Evolutionary conservation across 257 asterid genomes (phyloP).

Genomic region (Ligustrum vulgare): DNA sequence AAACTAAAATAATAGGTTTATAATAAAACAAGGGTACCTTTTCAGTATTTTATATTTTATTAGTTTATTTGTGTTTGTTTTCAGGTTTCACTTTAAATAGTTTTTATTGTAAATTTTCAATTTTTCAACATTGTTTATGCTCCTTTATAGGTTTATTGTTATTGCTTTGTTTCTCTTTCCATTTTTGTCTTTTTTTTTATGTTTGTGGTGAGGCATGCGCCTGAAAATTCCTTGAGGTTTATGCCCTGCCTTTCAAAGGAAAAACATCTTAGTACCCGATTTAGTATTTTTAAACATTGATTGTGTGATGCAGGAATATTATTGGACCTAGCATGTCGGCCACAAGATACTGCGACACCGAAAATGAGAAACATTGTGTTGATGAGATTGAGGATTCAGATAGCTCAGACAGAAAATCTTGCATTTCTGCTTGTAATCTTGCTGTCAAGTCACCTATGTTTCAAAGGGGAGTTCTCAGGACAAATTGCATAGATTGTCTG

Average conservation of each 20-base stretch:
- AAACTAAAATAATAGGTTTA: not conserved
- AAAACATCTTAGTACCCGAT: not conserved
- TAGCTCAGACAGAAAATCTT: constrained; percentile 33
- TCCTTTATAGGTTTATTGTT: not conserved
- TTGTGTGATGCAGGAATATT: constrained; percentile 45
- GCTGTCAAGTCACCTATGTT: constrained; percentile 40
- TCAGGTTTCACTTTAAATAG: not conserved
- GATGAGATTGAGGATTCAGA: constrained; percentile 43
- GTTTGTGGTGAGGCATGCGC: not conserved
- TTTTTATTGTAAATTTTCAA: not conserved
- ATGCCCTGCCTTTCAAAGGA: not conserved
- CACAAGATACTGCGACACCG: constrained; percentile 26
- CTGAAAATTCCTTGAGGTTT: not conserved
- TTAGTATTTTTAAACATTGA: not conserved
- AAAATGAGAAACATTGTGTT: constrained; percentile 34
- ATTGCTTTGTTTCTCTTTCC: not conserved
- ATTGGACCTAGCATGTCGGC: constrained; percentile 32
- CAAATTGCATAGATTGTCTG: constrained; percentile 82
- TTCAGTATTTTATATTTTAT: not conserved
- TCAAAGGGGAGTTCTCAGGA: constrained; percentile 71
- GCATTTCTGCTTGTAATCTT: constrained; percentile 29
- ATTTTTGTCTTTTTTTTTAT: not conserved
- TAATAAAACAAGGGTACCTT: not conserved
- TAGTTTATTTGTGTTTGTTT: not conserved
- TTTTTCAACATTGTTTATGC: not conserved